These are phyloP conservation scores for Sclerotinia nivalis DNA, from an alignment of 2,329 filamentous ascomycete genomes.

Conservation along the genomic window DNA sequence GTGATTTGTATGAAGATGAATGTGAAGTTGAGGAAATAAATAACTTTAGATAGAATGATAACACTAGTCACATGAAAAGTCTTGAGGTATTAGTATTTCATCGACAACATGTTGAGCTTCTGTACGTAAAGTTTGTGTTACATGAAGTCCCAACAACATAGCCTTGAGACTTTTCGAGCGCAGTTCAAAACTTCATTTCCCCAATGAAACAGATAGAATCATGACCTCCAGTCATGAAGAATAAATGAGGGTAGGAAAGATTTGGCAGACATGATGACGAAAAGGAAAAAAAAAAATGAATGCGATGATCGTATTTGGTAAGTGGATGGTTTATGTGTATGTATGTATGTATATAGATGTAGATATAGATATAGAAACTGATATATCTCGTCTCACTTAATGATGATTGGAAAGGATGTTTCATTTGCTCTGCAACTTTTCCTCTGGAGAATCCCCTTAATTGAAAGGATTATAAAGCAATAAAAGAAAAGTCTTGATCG, in stretches of 20 bases:
- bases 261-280: not conserved
- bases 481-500: not conserved
- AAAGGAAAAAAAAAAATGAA: not conserved
- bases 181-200: not conserved
- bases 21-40: no score
- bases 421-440: no score
- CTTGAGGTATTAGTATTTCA: not conserved
- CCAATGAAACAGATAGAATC: not conserved
- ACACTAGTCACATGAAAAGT: not conserved
- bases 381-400: not conserved
- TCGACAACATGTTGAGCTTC: not conserved
- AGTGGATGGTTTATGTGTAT: not conserved
- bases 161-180: not conserved
- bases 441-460: no score
- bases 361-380: not conserved
- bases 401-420: not conserved
- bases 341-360: no score
- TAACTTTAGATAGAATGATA: not conserved
- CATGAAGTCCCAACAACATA: not conserved
- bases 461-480: not conserved
- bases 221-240: not conserved
- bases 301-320: not conserved
- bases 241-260: not conserved
- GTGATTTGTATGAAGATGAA: not conserved
- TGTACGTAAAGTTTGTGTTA: fast-evolving